Evolutionary conservation across 192 early-diverging fungal species (phyloP).

Genomic region (Linnemannia zychae): DNA sequence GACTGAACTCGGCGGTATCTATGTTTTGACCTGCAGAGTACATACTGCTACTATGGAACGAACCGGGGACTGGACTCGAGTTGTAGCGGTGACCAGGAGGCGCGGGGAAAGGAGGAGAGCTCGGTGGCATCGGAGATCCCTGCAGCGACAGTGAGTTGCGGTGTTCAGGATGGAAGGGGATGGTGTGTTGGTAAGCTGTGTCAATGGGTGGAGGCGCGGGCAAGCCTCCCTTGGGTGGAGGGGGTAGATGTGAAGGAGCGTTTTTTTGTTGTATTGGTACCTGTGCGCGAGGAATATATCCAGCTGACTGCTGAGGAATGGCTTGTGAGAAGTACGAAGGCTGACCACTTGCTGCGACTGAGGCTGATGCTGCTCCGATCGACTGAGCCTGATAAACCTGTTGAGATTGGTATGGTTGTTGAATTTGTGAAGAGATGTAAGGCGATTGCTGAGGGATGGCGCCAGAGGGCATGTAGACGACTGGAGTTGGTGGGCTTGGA

Average conservation of each 20-base stretch:
- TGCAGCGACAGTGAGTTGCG: neutral
- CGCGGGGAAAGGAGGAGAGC: constrained; percentile 4
- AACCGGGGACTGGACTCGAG: constrained; percentile 10
- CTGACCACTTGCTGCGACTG: neutral
- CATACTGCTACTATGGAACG: neutral
- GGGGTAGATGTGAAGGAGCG: constrained; percentile 6
- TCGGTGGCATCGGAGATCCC: neutral
- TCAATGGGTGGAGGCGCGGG: constrained; percentile 16
- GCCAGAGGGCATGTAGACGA: neutral
- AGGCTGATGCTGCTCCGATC: neutral
- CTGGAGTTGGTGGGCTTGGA: constrained; percentile 17
- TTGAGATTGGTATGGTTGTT: constrained; percentile 4
- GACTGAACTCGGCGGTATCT: constrained; percentile 24
- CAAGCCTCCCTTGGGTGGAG: constrained; percentile 16
- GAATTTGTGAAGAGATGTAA: neutral
- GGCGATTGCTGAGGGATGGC: constrained; percentile 5
- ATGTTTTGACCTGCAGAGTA: constrained; percentile 18
- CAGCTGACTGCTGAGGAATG: neutral
- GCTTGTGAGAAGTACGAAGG: constrained; percentile 13
- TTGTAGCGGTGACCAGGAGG: constrained; percentile 12
- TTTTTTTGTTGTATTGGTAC: neutral
- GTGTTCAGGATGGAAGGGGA: neutral
- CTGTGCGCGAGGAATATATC: neutral
- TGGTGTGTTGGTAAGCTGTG: neutral
- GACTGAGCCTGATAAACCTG: constrained; percentile 5